Base-by-base conservation (phyloP, 2,329 filamentous ascomycete genomes). In the Alternaria alternata region DNA sequence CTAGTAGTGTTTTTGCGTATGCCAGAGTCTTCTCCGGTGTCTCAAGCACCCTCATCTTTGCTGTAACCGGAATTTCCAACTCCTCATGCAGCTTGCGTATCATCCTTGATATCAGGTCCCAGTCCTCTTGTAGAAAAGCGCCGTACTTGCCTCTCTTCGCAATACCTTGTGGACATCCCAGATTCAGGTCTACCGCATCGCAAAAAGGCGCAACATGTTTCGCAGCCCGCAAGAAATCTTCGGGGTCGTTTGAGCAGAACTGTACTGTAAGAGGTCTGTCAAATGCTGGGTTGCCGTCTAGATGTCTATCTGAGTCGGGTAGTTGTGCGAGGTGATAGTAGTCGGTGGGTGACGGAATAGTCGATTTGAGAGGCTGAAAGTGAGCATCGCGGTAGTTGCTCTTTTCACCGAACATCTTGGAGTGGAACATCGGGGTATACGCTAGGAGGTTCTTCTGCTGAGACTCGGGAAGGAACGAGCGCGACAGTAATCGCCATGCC, bases 401-500 rank as follows among this genome's bases (percentile, higher is more conserved):
- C 11, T 87, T 89, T 64, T 96, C 91, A 44, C 85, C 85, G 77
- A 96, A 99, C 66, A 98, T 85, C 56, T 94, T 91, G 3, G 95
- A 93, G 78, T 99, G 95, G 64, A 97, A 87, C 95, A 99, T 99
- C 49, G 95, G 95, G 1, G 93, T 93, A 77, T 99, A 99, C 49
- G 93, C 91, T 44, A 98, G 87, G 34, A 98, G 82, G 49, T 65
- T 64, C 54, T 89, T 83, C 49, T 79, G 77, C 43, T 88, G 82
- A 6, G 88, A 68, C 41, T 70, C 80, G 1, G 91, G 85, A 70
- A 97, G 88, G 80, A 96, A 98, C 7, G 94, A 97, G 69, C 95
- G 89, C n/a, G 92, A 92, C 67, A 99, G 89, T 85, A 97, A 90
- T 70, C 95, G 91, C 95, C 95, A 99, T 71, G 94, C 95, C 94